Percentiles rank a stretch among this genome's conserved stretches.
These are phyloP conservation scores for Clavispora phyllophila DNA, from an alignment of 805 yeast genomes.

Conservation along the genomic window DNA sequence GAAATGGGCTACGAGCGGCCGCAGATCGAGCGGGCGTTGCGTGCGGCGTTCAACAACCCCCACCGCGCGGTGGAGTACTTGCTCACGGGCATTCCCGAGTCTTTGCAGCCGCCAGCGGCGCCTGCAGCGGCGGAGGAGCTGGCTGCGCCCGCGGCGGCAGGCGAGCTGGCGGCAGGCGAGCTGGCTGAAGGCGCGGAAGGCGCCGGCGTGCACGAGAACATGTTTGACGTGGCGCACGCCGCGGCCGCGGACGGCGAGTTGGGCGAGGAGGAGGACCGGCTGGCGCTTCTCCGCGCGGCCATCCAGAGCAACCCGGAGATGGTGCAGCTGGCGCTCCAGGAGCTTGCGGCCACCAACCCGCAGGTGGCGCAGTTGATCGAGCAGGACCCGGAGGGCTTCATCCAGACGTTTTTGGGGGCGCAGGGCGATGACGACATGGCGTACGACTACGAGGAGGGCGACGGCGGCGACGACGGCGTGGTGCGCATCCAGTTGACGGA, in stretches of 20 bases:
- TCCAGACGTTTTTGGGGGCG: slow-evolving; percentile 64
- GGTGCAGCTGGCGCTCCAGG: slow-evolving; percentile 77
- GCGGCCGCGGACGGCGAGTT: slow-evolving; percentile 26
- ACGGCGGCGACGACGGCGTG: slow-evolving; percentile 27
- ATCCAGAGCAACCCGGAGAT: slow-evolving; percentile 84
- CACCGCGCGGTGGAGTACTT: slow-evolving; percentile 97
- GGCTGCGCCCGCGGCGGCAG: slow-evolving; percentile 13
- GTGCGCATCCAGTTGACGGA: slow-evolving; percentile 61
- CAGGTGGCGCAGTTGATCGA: slow-evolving; percentile 76
- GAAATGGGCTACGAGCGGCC: slow-evolving; percentile 94
- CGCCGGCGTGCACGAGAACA: slow-evolving; percentile 28
- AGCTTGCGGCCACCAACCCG: slow-evolving; percentile 76
- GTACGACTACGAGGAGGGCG: slow-evolving; percentile 32
- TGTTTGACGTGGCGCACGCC: slow-evolving; percentile 50
- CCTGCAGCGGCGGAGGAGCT: slow-evolving; percentile 10
- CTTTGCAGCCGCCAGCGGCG: slow-evolving; percentile 35
- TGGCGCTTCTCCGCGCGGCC: slow-evolving; percentile 62
- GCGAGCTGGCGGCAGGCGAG: slow-evolving; percentile 5
- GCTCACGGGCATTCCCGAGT: slow-evolving; percentile 82
- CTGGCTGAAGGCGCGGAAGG: not conserved
- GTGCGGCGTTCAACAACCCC: slow-evolving; percentile 95
- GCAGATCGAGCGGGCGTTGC: slow-evolving; percentile 83
- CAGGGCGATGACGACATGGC: slow-evolving; percentile 48
- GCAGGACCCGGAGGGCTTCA: slow-evolving; percentile 84
- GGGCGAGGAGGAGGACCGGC: slow-evolving; percentile 37